These are phyloP conservation scores for Claviceps fusiformis DNA, from an alignment of 2,329 filamentous ascomycete species.

Conservation along the genomic window DNA sequence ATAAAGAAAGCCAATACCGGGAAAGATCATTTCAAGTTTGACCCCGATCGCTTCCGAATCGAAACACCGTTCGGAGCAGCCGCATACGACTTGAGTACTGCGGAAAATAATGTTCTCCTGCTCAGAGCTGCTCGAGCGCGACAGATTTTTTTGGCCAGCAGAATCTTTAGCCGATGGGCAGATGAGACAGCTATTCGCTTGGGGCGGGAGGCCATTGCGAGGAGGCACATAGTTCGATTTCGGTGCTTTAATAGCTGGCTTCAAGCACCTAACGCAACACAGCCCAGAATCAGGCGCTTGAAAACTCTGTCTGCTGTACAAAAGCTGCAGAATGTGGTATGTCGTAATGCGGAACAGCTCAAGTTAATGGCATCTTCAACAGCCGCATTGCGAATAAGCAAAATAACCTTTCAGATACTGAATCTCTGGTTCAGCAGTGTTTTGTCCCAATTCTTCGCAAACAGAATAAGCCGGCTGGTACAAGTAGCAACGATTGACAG, in stretches of 20 bases:
- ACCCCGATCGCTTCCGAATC: neutral
- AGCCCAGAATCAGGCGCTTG: constrained; percentile 18
- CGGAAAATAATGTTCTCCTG: constrained; percentile 14
- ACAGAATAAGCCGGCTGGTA: constrained; percentile 1
- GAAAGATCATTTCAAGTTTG: neutral
- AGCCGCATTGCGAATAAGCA: constrained; percentile 10
- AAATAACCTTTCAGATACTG: constrained; percentile 7
- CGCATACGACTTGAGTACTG: neutral
- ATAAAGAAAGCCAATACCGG: neutral
- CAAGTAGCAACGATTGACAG: neutral
- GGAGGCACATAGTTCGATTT: constrained; percentile 54
- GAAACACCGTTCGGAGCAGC: neutral
- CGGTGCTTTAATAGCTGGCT: constrained; percentile 26
- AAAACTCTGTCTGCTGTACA: constrained; percentile 16
- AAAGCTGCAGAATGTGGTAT: constrained; percentile 20
- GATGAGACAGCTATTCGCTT: constrained; percentile 50
- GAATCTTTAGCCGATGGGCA: constrained; percentile 42
- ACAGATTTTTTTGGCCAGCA: constrained; percentile 43
- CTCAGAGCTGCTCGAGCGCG: constrained; percentile 48
- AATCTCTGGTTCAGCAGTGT: neutral
- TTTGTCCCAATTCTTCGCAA: neutral
- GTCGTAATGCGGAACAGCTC: constrained; percentile 15
- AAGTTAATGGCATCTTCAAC: constrained; percentile 13
- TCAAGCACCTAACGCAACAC: constrained; percentile 17
- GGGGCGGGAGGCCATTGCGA: constrained; percentile 51